A percentile compares a stretch with the other conserved stretches of the same genome.
Conservation (phyloP, 164 flowering plant genomes). For the Stephania yunnanensis region DNA sequence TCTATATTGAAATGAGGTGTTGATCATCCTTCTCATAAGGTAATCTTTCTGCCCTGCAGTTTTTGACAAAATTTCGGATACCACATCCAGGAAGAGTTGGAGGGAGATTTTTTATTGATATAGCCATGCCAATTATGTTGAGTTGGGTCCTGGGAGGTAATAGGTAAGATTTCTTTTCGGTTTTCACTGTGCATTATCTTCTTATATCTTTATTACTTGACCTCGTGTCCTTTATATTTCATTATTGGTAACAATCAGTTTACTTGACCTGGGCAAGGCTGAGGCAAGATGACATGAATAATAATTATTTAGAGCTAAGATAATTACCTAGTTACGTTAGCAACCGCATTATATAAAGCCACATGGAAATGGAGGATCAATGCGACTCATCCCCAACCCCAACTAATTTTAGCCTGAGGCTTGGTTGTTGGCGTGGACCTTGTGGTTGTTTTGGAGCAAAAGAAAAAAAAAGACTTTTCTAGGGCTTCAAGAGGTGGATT, state of each 20-base stretch:
- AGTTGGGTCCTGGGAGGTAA: constrained; percentile 93
- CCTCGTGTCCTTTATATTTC: not conserved
- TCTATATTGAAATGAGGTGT: not conserved
- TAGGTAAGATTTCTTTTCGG: constrained; percentile 42
- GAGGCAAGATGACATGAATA: too few relatives aligned
- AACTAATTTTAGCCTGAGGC: too few relatives aligned
- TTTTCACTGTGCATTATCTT: not conserved
- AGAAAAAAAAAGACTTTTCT: not conserved
- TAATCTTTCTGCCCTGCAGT: constrained; percentile 40
- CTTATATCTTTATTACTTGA: not conserved
- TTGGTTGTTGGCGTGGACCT: too few relatives aligned
- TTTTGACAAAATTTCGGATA: constrained; percentile 68
- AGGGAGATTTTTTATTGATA: constrained; percentile 68
- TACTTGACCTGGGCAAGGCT: not conserved
- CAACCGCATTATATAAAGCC: too few relatives aligned
- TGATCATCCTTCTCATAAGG: constrained; percentile 7
- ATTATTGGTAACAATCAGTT: not conserved
- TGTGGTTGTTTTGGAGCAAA: too few relatives aligned
- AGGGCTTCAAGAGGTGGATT: not conserved
- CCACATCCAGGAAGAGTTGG: constrained; percentile 97
- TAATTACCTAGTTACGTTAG: too few relatives aligned
- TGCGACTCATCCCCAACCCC: too few relatives aligned
- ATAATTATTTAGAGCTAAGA: too few relatives aligned
- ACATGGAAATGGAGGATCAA: too few relatives aligned
- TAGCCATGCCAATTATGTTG: constrained; percentile 78